These are phyloP conservation scores for Pythium sp. DNA, from an alignment of 352 stramenopile genomes.

Conservation along the genomic window DNA sequence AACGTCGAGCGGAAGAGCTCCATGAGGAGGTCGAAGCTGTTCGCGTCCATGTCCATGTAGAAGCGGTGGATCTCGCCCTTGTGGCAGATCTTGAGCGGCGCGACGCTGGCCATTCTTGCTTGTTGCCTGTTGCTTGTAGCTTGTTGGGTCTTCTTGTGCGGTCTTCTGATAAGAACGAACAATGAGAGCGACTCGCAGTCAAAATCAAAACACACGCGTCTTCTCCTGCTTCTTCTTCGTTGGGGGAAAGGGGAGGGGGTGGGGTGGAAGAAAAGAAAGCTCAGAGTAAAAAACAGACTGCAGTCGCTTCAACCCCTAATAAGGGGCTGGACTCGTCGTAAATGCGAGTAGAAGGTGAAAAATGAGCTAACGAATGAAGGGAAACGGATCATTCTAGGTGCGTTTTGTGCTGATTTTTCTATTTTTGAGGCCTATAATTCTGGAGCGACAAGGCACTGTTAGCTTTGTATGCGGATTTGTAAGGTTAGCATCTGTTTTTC, in stretches of 20 bases:
- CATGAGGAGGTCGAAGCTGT: constrained; percentile 44
- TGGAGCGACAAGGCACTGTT: not conserved
- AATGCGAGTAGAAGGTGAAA: not conserved
- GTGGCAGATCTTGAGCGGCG: constrained; percentile 76
- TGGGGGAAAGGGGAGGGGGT: not conserved
- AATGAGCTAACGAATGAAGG: not conserved
- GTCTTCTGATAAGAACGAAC: constrained; percentile 14
- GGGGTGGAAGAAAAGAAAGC: constrained; percentile 8
- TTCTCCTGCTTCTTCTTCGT: constrained; percentile 5
- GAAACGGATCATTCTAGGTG: not conserved
- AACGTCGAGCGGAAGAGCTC: constrained; percentile 68
- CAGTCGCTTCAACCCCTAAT: constrained; percentile 6
- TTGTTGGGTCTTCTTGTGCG: not conserved
- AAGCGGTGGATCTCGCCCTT: constrained; percentile 86
- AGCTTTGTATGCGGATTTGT: not conserved
- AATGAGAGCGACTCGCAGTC: constrained; percentile 22
- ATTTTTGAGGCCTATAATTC: not conserved
- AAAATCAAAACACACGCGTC: not conserved
- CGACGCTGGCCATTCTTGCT: constrained; percentile 44
- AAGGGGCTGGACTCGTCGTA: constrained; percentile 12
- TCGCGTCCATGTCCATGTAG: constrained; percentile 52
- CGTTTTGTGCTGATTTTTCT: not conserved
- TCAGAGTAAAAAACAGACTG: not conserved
- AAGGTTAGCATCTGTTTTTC: not conserved
- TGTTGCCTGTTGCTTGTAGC: constrained; percentile 3